Percentiles rank a stretch among this genome's conserved stretches.
Evolutionary conservation across 805 yeast genomes (phyloP).

Genomic region (Saccharomycopsis sp.): DNA sequence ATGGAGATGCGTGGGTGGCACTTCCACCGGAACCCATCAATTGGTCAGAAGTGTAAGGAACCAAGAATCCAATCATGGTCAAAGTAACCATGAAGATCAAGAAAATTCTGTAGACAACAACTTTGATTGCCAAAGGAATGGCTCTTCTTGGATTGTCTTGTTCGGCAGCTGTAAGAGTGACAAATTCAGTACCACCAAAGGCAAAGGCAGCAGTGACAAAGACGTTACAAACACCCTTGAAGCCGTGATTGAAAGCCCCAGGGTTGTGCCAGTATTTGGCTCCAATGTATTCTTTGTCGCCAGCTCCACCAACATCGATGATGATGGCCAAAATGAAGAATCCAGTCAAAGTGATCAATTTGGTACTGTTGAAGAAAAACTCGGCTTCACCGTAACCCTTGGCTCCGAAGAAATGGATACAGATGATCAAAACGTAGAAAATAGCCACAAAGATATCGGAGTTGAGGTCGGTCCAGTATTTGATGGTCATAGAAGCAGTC

Average conservation of each 20-base stretch:
- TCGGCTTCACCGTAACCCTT: conserved; percentile 68
- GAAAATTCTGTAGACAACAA: conserved; percentile 57
- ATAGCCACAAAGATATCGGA: conserved; percentile 27
- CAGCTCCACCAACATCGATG: conserved; percentile 53
- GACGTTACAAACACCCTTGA: conserved; percentile 60
- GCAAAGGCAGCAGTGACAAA: conserved; percentile 59
- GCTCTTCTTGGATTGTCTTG: conserved; percentile 38
- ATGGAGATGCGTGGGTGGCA: conserved; percentile 60
- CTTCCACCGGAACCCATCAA: conserved; percentile 45
- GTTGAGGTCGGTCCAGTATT: conserved; percentile 35
- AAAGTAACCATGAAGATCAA: conserved; percentile 50
- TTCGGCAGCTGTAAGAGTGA: conserved; percentile 63
- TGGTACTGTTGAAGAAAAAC: conserved; percentile 46
- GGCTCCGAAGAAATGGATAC: conserved; percentile 53
- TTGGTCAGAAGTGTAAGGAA: conserved; percentile 48
- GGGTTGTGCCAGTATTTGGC: conserved; percentile 54
- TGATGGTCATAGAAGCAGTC: conserved; percentile 46
- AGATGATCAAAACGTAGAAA: conserved; percentile 38
- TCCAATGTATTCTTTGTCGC: conserved; percentile 50
- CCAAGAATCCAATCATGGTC: conserved; percentile 50
- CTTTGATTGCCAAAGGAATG: conserved; percentile 58
- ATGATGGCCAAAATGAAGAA: conserved; percentile 51
- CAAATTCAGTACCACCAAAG: conserved; percentile 60
- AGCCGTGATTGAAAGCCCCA: conserved; percentile 43
- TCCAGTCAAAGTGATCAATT: conserved; percentile 52